Conservation (phyloP, 1,284 basidiomycete species). For the Rhizoctonia solani region DNA sequence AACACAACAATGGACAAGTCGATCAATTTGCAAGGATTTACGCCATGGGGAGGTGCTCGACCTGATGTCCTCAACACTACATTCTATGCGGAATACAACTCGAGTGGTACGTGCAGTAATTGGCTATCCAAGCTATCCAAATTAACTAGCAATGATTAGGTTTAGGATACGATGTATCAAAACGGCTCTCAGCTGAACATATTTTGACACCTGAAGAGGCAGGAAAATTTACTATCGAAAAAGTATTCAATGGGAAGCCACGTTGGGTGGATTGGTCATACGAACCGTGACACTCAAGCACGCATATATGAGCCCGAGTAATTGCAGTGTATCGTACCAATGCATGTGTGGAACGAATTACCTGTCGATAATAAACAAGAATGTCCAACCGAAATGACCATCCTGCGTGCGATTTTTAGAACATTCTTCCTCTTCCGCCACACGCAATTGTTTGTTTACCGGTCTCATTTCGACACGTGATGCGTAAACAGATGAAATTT, state of each 20-base stretch:
- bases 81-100: constrained; percentile 63
- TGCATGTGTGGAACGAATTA: too few species aligned
- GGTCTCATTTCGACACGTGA: constrained; percentile 9
- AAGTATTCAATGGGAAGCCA: constrained; percentile 17
- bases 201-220: constrained; percentile 52
- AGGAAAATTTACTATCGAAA: constrained; percentile 4
- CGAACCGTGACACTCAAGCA: background rate
- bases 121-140: background rate
- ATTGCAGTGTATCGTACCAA: background rate
- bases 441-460: constrained; percentile 24
- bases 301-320: background rate
- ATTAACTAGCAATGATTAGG: constrained; percentile 46
- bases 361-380: too few species aligned
- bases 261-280: constrained; percentile 27
- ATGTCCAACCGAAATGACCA: too few species aligned
- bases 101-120: constrained; percentile 50
- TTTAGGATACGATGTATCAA: constrained; percentile 56
- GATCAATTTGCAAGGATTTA: constrained; percentile 57
- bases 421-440: background rate
- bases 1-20: constrained; percentile 63
- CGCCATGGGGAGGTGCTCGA: constrained; percentile 55
- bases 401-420: background rate
- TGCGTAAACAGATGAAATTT: constrained; percentile 27
- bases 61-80: constrained; percentile 57
- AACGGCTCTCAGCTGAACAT: constrained; percentile 55